These are phyloP conservation scores for Beauveria sp. DNA, from an alignment of 2,329 filamentous ascomycete genomes.

Conservation along the genomic window DNA sequence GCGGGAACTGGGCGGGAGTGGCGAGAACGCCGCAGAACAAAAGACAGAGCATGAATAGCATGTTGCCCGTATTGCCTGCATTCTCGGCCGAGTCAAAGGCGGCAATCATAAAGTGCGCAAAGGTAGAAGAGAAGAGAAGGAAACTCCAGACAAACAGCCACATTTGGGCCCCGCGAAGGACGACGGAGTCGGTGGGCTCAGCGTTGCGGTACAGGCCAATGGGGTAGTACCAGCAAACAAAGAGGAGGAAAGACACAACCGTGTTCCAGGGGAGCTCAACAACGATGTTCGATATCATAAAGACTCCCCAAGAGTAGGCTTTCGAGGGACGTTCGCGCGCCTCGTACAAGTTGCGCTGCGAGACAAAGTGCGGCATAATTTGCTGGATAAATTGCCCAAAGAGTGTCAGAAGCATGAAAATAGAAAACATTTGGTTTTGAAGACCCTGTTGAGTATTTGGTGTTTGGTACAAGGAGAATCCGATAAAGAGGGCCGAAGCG, in stretches of 20 bases:
- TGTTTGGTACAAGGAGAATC: conserved; percentile 70
- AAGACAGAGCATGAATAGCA: conserved; percentile 65
- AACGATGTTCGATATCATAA: conserved; percentile 74
- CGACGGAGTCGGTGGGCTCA: conserved; percentile 47
- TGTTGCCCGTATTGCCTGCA: conserved; percentile 66
- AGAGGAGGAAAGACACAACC: conserved; percentile 67
- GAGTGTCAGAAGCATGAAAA: conserved; percentile 77
- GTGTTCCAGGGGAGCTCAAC: conserved; percentile 84
- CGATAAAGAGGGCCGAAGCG: conserved; percentile 64
- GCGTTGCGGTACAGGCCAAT: conserved; percentile 71
- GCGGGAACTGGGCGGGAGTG: conserved; percentile 51
- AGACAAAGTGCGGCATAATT: conserved; percentile 80
- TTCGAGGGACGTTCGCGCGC: conserved; percentile 78
- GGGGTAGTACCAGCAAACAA: conserved; percentile 78
- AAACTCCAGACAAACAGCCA: conserved; percentile 71
- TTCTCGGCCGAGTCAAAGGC: conserved; percentile 68
- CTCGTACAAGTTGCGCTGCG: conserved; percentile 75
- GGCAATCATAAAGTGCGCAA: conserved; percentile 70
- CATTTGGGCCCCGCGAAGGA: conserved; percentile 68
- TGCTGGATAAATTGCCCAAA: conserved; percentile 75
- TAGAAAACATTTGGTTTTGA: conserved; percentile 79
- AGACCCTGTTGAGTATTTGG: conserved; percentile 68
- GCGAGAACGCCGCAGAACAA: conserved; percentile 73
- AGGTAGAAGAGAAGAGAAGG: conserved; percentile 74
- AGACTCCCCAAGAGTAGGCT: conserved; percentile 77